Evolutionary conservation across 2,329 filamentous ascomycete species (phyloP).

Genomic region (Paradendryphiella salina): DNA sequence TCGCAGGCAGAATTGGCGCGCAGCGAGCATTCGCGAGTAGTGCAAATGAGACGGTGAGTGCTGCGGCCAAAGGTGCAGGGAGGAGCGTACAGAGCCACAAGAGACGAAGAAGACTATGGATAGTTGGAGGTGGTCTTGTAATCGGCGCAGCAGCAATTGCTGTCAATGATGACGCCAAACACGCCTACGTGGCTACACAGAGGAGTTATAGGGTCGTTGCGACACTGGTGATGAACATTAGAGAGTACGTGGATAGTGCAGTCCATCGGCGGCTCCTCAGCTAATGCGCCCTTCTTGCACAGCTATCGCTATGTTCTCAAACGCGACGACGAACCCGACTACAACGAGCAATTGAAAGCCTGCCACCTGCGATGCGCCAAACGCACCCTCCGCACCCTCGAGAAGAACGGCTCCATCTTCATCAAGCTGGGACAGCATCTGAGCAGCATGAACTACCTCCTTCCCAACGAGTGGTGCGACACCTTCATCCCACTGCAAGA

Average conservation of each 20-base stretch:
- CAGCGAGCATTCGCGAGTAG: constrained; percentile 20
- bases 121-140: constrained; percentile 32
- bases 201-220: constrained; percentile 77
- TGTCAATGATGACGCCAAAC: constrained; percentile 69
- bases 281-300: constrained; percentile 20
- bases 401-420: constrained; percentile 97
- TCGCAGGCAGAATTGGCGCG: constrained; percentile 1
- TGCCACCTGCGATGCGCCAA: constrained; percentile 94
- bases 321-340: constrained; percentile 65
- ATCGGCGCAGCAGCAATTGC: constrained; percentile 52
- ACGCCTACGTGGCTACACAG: constrained; percentile 73
- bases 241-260: constrained; percentile 67
- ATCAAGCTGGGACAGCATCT: constrained; percentile 97
- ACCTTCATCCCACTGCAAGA: constrained; percentile 97
- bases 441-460: constrained; percentile 92
- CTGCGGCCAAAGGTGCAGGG: constrained; percentile 7
- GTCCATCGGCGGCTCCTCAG: background rate
- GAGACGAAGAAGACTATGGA: constrained; percentile 31
- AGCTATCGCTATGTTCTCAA: constrained; percentile 90
- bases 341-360: constrained; percentile 69
- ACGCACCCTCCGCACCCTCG: constrained; percentile 80
- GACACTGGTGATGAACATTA: constrained; percentile 78
- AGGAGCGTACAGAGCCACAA: constrained; percentile 26
- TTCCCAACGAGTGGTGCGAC: constrained; percentile 88
- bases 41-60: constrained; percentile 6